Evolutionary conservation across 2,329 filamentous ascomycete genomes (phyloP).

Genomic region (Neoscytalidium dimidiatum): DNA sequence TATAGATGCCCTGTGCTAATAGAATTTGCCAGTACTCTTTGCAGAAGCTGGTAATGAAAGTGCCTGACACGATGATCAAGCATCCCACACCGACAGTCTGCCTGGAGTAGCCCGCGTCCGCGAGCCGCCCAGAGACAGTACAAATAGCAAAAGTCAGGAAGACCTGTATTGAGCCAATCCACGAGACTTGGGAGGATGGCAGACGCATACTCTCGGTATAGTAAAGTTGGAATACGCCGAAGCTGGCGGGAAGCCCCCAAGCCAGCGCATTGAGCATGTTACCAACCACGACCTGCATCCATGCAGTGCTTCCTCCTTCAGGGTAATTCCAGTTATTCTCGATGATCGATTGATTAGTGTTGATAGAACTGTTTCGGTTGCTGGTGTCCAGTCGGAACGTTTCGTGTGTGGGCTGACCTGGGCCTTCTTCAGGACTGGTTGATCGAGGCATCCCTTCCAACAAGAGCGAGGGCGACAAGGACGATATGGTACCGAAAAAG

Average conservation of each 20-base stretch:
- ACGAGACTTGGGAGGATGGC: background rate
- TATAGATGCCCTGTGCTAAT: background rate
- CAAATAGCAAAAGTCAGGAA: background rate
- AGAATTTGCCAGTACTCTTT: background rate
- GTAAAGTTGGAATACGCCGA: background rate
- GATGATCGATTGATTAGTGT: background rate
- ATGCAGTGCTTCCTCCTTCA: background rate
- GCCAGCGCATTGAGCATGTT: background rate
- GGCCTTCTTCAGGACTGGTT: no score
- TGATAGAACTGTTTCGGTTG: no score
- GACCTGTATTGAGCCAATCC: background rate
- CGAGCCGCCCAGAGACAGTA: background rate
- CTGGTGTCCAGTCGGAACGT: no score
- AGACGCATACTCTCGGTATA: background rate
- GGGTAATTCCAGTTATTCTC: background rate
- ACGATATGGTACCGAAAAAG: no score
- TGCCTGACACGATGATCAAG: background rate
- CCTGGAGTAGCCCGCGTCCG: background rate
- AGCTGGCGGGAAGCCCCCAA: background rate
- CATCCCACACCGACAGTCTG: background rate
- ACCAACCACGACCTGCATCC: background rate
- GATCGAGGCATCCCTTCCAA: no score
- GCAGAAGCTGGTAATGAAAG: background rate
- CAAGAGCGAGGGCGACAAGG: no score
- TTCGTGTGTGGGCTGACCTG: no score